Percentiles rank a stretch among this genome's conserved stretches.
Evolutionary conservation across 176 grass and related monocot genomes (phyloP).

Genomic region (Panicum miliaceum): DNA sequence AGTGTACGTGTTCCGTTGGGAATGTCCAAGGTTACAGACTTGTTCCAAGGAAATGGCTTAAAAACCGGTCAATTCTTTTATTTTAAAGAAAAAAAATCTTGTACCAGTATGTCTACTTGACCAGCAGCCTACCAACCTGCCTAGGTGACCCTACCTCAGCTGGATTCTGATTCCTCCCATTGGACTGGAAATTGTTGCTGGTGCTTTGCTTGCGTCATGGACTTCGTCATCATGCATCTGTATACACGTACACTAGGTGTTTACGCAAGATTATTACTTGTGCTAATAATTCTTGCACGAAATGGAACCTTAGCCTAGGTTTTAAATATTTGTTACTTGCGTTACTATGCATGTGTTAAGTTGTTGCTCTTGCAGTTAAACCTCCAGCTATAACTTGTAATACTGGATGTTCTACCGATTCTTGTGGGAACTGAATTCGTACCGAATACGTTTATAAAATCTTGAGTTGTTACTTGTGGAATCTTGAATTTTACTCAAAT

Average conservation of each 20-base stretch:
- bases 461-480: no score
- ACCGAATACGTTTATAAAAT: no score
- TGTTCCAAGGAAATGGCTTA: not conserved
- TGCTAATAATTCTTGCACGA: not conserved
- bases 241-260: not conserved
- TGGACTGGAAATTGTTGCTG: not conserved
- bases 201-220: constrained; percentile 31
- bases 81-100: no score
- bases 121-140: not conserved
- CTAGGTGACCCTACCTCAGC: not conserved
- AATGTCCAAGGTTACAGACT: not conserved
- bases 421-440: no score
- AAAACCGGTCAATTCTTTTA: not conserved
- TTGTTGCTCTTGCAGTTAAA: not conserved
- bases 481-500: no score
- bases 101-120: not conserved
- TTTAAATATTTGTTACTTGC: not conserved
- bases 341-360: no score
- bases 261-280: not conserved
- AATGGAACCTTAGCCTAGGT: not conserved
- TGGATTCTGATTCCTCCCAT: not conserved
- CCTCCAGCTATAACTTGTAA: not conserved
- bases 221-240: constrained; percentile 26
- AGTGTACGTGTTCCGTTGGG: not conserved
- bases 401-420: no score